These are phyloP conservation scores for Colletotrichum spinosum DNA, from an alignment of 2,329 filamentous ascomycete genomes.

Conservation along the genomic window DNA sequence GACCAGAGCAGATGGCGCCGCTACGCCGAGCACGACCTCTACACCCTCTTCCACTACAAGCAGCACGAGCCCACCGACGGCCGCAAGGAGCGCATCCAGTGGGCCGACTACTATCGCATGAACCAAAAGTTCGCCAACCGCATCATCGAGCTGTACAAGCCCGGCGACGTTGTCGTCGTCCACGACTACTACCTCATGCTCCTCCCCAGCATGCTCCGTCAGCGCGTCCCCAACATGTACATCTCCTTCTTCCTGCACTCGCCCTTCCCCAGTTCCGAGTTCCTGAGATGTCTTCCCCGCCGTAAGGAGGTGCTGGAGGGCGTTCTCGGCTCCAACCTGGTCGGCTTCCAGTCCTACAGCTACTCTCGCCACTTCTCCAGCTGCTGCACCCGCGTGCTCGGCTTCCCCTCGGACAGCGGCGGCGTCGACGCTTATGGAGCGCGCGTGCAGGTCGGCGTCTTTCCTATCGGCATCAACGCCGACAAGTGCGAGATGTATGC, in stretches of 20 bases:
- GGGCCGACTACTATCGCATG: conserved; percentile 93
- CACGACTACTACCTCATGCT: conserved; percentile 96
- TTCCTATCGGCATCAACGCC: conserved; percentile 95
- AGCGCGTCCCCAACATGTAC: conserved; percentile 88
- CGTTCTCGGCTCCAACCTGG: conserved; percentile 89
- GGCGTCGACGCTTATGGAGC: conserved; percentile 91
- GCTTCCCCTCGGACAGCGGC: conserved; percentile 87
- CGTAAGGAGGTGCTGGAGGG: conserved; percentile 93
- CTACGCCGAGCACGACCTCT: conserved; percentile 92
- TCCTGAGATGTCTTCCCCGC: conserved; percentile 87
- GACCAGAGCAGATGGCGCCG: conserved; percentile 89
- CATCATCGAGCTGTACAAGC: conserved; percentile 89
- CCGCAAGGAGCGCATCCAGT: conserved; percentile 82
- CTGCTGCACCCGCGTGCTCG: conserved; percentile 90
- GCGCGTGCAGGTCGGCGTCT: conserved; percentile 91
- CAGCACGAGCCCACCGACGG: conserved; percentile 91
- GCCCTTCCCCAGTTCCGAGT: conserved; percentile 96
- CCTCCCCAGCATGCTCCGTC: conserved; percentile 87
- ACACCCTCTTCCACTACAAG: conserved; percentile 96
- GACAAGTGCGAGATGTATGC: conserved; percentile 80
- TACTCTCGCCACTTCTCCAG: conserved; percentile 96
- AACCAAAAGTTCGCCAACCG: conserved; percentile 92
- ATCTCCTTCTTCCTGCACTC: conserved; percentile 95
- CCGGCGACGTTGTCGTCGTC: conserved; percentile 90
- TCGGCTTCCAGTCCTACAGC: conserved; percentile 95